Percentiles rank a stretch among this genome's conserved stretches.
These are phyloP conservation scores for Penicillium simplicissimum DNA, from an alignment of 495 filamentous ascomycete species.

Conservation along the genomic window DNA sequence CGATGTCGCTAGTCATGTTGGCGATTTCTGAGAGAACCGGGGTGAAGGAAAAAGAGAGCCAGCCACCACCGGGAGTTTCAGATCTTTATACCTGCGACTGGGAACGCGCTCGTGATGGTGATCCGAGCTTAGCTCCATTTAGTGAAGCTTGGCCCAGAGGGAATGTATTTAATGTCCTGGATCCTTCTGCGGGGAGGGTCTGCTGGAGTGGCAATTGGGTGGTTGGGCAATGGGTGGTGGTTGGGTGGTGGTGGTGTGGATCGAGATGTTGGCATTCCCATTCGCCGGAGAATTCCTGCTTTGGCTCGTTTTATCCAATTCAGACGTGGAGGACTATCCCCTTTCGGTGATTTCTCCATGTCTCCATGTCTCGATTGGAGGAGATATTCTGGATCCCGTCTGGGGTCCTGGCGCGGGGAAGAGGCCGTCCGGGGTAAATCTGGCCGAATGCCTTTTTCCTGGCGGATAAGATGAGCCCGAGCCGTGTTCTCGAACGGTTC, in stretches of 20 bases:
- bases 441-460: too few species aligned
- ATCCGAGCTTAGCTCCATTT: constrained; percentile 27
- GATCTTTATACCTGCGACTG: constrained; percentile 33
- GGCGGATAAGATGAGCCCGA: too few species aligned
- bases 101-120: constrained; percentile 22
- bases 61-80: constrained; percentile 30
- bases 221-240: too few species aligned
- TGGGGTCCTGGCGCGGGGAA: too few species aligned
- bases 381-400: too few species aligned
- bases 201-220: constrained; percentile 14
- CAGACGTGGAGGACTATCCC: too few species aligned
- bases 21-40: constrained; percentile 30
- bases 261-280: constrained; percentile 22
- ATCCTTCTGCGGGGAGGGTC: constrained; percentile 20
- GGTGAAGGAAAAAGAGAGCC: constrained; percentile 31
- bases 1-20: constrained; percentile 44
- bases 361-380: too few species aligned
- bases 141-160: constrained; percentile 30
- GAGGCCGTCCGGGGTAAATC: too few species aligned
- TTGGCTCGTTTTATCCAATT: constrained; percentile 3
- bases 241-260: constrained; percentile 17
- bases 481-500: too few species aligned
- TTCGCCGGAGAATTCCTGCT: constrained; percentile 24
- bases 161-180: constrained; percentile 19
- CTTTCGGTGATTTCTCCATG: neutral